Conservation (phyloP, 257 asterid genomes). For the Dorcoceras hygrometricum region DNA sequence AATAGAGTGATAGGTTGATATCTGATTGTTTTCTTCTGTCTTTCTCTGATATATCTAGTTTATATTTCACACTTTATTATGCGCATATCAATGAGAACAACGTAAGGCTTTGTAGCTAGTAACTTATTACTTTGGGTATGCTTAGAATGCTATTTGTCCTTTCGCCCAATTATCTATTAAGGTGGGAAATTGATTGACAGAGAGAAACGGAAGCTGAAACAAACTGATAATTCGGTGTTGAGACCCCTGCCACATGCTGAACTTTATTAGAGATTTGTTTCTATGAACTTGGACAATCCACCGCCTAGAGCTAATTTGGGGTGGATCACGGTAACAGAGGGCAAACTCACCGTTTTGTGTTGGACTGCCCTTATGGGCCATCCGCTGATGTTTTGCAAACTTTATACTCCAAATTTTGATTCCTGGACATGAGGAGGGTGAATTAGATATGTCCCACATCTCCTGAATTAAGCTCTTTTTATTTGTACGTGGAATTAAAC, state of each 20-base stretch:
- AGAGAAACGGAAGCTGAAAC: background rate
- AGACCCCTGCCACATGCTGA: background rate
- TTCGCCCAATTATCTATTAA: background rate
- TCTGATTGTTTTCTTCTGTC: background rate
- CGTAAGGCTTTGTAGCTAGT: background rate
- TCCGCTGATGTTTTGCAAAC: too few relatives aligned
- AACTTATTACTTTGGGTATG: slow-evolving; percentile 8
- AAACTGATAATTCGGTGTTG: background rate
- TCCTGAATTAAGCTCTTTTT: too few relatives aligned
- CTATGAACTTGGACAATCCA: too few relatives aligned
- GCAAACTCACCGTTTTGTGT: too few relatives aligned
- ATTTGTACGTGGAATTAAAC: too few relatives aligned
- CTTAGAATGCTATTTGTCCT: background rate
- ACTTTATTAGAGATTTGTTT: too few relatives aligned
- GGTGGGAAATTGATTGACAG: slow-evolving; percentile 10
- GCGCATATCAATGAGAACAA: background rate
- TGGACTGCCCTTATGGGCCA: too few relatives aligned
- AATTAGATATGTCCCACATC: too few relatives aligned
- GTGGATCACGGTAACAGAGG: too few relatives aligned
- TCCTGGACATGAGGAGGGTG: too few relatives aligned
- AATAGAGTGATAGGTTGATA: slow-evolving; percentile 9
- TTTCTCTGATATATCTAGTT: background rate
- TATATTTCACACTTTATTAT: background rate
- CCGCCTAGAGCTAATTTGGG: too few relatives aligned
- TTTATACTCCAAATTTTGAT: too few relatives aligned